Percentiles rank a stretch among this genome's conserved stretches.
phyloP scores from a whole-genome alignment of 371 early-diverging fungal species.

The Lichtheimia corymbifera region DNA sequence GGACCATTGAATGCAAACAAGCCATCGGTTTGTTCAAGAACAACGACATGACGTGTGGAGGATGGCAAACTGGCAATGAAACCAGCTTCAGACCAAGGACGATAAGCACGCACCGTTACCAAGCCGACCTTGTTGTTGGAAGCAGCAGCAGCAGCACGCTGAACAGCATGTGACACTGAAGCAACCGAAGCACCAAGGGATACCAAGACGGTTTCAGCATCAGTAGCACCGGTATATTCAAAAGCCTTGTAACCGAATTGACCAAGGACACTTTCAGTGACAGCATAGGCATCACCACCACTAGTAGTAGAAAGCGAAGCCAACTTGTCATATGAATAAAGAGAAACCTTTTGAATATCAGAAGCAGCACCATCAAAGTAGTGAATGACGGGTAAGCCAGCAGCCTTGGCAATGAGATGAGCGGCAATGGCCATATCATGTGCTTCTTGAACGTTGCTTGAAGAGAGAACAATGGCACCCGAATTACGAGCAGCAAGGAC shows the following conservation, averaged over 20 bases:
- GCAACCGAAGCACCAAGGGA: constrained; percentile 61
- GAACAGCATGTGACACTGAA: constrained; percentile 47
- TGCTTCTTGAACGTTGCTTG: constrained; percentile 76
- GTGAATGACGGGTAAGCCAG: constrained; percentile 71
- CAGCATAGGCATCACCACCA: constrained; percentile 34
- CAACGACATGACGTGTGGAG: constrained; percentile 55
- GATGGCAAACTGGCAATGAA: constrained; percentile 69
- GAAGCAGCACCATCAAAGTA: constrained; percentile 70
- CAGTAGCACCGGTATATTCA: constrained; percentile 74
- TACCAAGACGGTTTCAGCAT: constrained; percentile 78
- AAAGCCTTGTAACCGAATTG: constrained; percentile 70
- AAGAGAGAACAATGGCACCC: constrained; percentile 67
- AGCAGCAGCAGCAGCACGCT: constrained; percentile 22
- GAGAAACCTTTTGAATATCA: constrained; percentile 47
- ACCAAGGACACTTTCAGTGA: constrained; percentile 53
- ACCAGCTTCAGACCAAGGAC: constrained; percentile 80
- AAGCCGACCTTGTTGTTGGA: constrained; percentile 56
- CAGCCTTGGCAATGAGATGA: constrained; percentile 61
- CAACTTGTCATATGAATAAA: constrained; percentile 50
- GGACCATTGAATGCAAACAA: constrained; percentile 60
- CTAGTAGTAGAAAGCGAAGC: constrained; percentile 16
- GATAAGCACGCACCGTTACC: constrained; percentile 72
- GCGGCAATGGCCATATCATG: constrained; percentile 76
- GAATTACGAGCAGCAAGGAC: constrained; percentile 72
- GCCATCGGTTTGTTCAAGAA: constrained; percentile 62